Percentiles rank a stretch among this genome's conserved stretches.
These are phyloP conservation scores for Monosporascus sp. DNA, from an alignment of 2,329 filamentous ascomycete species.

Conservation along the genomic window DNA sequence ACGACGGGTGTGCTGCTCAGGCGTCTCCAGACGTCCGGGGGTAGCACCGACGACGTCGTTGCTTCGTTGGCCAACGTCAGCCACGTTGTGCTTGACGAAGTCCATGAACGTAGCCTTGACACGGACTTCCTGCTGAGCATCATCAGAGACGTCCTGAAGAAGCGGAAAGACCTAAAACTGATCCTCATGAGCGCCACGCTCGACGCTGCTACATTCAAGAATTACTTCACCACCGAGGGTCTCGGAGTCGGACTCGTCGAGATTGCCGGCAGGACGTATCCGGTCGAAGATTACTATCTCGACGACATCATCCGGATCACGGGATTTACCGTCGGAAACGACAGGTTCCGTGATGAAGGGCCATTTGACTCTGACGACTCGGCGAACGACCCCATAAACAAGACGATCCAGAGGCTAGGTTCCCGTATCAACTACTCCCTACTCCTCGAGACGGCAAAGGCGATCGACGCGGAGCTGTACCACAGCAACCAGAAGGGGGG, in stretches of 20 bases:
- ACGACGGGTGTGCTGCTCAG: slow-evolving; percentile 90
- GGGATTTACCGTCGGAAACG: slow-evolving; percentile 49
- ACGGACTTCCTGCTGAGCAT: slow-evolving; percentile 91
- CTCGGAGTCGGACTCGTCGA: slow-evolving; percentile 72
- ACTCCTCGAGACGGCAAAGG: slow-evolving; percentile 70
- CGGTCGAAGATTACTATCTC: slow-evolving; percentile 83
- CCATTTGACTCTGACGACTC: slow-evolving; percentile 34
- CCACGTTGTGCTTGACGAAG: slow-evolving; percentile 93
- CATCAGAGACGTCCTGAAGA: slow-evolving; percentile 71
- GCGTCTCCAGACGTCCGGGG: slow-evolving; percentile 84
- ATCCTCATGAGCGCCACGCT: slow-evolving; percentile 96
- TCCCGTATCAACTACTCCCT: slow-evolving; percentile 89
- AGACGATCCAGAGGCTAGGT: slow-evolving; percentile 66
- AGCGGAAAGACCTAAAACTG: slow-evolving; percentile 74
- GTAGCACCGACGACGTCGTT: slow-evolving; percentile 71
- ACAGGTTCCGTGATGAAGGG: slow-evolving; percentile 20
- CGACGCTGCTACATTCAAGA: slow-evolving; percentile 77
- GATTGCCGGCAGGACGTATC: slow-evolving; percentile 83
- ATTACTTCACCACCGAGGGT: slow-evolving; percentile 71
- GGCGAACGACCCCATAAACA: slow-evolving; percentile 56
- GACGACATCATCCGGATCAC: slow-evolving; percentile 82
- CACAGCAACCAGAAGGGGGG: slow-evolving; percentile 66
- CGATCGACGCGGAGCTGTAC: slow-evolving; percentile 72
- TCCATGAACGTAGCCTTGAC: slow-evolving; percentile 91
- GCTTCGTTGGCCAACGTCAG: slow-evolving; percentile 83